Percentiles rank a stretch among this genome's conserved stretches.
Conservation (phyloP, 805 yeast species). For the Ogataea sp. region DNA sequence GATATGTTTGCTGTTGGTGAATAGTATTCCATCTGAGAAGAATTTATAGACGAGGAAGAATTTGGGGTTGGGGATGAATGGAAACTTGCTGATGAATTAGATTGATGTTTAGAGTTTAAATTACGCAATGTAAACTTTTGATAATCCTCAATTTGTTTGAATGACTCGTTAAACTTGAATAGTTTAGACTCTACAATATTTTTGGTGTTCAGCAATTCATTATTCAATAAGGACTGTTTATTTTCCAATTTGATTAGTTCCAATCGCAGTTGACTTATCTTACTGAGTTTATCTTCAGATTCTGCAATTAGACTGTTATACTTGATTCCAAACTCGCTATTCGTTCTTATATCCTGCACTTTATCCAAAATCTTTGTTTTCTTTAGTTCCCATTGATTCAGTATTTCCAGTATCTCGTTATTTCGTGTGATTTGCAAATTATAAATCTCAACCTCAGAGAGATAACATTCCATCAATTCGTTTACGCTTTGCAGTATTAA, state of each 20-base stretch:
- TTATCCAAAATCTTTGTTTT: slow-evolving; percentile 26
- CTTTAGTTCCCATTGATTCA: slow-evolving; percentile 33
- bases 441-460: slow-evolving; percentile 41
- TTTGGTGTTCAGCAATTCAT: slow-evolving; percentile 37
- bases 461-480: too few species aligned
- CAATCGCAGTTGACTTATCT: slow-evolving; percentile 30
- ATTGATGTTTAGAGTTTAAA: slow-evolving; percentile 6
- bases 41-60: neutral
- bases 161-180: slow-evolving; percentile 32
- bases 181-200: slow-evolving; percentile 43
- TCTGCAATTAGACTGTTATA: slow-evolving; percentile 28
- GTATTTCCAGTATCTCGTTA: slow-evolving; percentile 18
- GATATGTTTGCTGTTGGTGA: neutral
- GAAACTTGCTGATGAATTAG: neutral
- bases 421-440: slow-evolving; percentile 26
- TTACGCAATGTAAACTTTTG: slow-evolving; percentile 10
- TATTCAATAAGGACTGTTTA: slow-evolving; percentile 25
- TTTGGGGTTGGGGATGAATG: too few species aligned
- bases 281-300: slow-evolving; percentile 25
- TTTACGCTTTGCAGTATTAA: too few species aligned
- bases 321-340: slow-evolving; percentile 34
- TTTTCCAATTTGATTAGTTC: slow-evolving; percentile 24
- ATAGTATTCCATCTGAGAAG: neutral
- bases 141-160: slow-evolving; percentile 14
- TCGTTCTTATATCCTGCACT: slow-evolving; percentile 29